Base-by-base conservation (phyloP, 495 filamentous ascomycete species). In the Cairneyella variabilis region DNA sequence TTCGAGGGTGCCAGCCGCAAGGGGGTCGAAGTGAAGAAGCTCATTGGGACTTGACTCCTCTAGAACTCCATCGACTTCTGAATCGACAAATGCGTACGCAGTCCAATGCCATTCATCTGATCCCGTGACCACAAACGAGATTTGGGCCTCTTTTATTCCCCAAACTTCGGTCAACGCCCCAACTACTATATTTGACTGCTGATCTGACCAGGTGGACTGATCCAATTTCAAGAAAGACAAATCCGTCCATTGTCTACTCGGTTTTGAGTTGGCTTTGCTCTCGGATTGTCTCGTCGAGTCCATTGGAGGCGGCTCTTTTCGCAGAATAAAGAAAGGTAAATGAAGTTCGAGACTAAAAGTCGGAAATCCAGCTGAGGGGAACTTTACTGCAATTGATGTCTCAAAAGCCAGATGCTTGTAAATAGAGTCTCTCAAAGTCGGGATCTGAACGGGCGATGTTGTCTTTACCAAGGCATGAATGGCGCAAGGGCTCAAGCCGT, bases 281-380 rank as follows among this genome's bases (percentile, higher is more conserved):
- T 18, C 12, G n/a, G n/a, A n/a, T n/a, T n/a, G n/a, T n/a, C n/a
- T n/a, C n/a, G n/a, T n/a, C n/a, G n/a, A n/a, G n/a, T n/a, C n/a
- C n/a, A n/a, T n/a, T n/a, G n/a, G n/a, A n/a, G n/a, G n/a, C n/a
- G n/a, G n/a, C n/a, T n/a, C n/a, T n/a, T n/a, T n/a, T n/a, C n/a
- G n/a, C n/a, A n/a, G n/a, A n/a, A n/a, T n/a, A n/a, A n/a, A 8
- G 7, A 8, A 14, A 5, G 3, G 20, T 7, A 17, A 48, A 27
- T 36, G 11, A 38, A 22, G 14, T 17, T 38, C 14, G 18, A 38
- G 32, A 25, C 38, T 16, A 18, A 18, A 20, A 51, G 8, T 21
- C 40, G 32, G 12, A 51, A 51, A 3, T 51, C 48, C 1, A 51
- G 18, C 21, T 51, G 48, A 20, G 40, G 36, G 48, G 10, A 51